A percentile compares a stretch with the other conserved stretches of the same genome.
Conservation (phyloP, 2,329 filamentous ascomycete genomes). For the Leptographium lundbergii region DNA sequence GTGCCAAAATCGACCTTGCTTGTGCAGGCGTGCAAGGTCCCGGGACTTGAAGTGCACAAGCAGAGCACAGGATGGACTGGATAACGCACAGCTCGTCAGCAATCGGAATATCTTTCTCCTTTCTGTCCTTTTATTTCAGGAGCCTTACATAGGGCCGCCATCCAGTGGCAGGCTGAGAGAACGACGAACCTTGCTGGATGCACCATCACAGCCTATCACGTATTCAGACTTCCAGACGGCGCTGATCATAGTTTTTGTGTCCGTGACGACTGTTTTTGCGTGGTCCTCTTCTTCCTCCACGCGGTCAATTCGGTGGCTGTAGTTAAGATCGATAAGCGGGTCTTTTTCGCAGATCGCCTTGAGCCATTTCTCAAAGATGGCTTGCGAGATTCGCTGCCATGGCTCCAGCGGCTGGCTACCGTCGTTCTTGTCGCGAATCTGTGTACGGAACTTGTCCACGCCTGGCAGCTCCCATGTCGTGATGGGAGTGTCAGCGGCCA, state of each 20-base stretch:
- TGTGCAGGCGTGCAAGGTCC: constrained; percentile 5
- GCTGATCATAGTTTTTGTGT: neutral
- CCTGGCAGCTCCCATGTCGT: constrained; percentile 10
- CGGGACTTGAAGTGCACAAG: constrained; percentile 13
- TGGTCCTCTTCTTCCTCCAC: neutral
- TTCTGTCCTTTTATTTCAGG: neutral
- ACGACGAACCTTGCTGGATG: constrained; percentile 2
- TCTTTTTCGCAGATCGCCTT: constrained; percentile 13
- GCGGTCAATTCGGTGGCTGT: constrained; percentile 11
- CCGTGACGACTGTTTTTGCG: neutral
- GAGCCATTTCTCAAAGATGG: constrained; percentile 22
- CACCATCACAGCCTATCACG: constrained; percentile 5
- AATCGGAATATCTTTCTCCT: neutral
- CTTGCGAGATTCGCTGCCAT: constrained; percentile 20
- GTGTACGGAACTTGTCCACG: constrained; percentile 10
- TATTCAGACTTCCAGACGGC: neutral
- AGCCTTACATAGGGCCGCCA: constrained; percentile 7
- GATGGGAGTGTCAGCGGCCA: constrained; percentile 8
- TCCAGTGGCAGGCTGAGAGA: constrained; percentile 2
- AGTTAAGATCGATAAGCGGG: constrained; percentile 15
- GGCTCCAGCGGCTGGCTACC: constrained; percentile 19
- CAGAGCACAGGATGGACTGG: constrained; percentile 5
- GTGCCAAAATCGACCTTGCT: constrained; percentile 13
- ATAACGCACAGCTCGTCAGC: neutral
- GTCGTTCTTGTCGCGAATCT: constrained; percentile 18